phyloP scores from a whole-genome alignment of 768 basidiomycete species.

The Termitomyces sp. region DNA sequence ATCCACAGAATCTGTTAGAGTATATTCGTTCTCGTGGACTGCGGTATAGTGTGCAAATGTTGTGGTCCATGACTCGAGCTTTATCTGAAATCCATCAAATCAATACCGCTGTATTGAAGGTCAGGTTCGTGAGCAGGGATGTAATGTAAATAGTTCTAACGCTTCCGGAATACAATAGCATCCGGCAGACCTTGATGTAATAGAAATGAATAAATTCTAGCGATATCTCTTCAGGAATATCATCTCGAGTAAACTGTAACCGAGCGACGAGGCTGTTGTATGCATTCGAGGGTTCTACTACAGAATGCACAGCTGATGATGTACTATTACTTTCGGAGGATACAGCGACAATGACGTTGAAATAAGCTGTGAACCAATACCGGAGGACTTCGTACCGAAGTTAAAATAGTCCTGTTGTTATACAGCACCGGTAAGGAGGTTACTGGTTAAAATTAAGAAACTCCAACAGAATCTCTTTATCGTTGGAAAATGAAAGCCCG shows the following conservation, averaged over 20 bases:
- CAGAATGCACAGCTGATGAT: neutral
- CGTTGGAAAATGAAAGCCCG: neutral
- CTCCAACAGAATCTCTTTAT: neutral
- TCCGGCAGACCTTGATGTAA: no score
- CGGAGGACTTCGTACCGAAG: neutral
- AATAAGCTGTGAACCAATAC: neutral
- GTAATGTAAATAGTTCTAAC: neutral
- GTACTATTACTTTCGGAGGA: neutral
- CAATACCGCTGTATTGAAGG: no score
- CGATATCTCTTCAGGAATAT: no score
- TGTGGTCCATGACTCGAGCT: neutral
- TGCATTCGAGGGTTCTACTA: neutral
- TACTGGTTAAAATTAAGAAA: neutral
- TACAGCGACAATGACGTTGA: neutral
- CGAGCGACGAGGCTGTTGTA: neutral
- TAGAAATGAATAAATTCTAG: neutral
- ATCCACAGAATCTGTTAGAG: neutral
- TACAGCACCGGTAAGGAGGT: neutral
- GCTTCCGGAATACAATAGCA: no score
- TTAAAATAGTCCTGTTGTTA: neutral
- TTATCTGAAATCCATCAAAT: neutral
- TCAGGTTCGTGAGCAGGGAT: neutral
- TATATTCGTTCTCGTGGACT: neutral
- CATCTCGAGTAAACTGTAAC: neutral
- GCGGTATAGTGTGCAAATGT: neutral